These are phyloP conservation scores for Euphorbia pulcherrima DNA, from an alignment of 345 rosid genomes.

Conservation along the genomic window DNA sequence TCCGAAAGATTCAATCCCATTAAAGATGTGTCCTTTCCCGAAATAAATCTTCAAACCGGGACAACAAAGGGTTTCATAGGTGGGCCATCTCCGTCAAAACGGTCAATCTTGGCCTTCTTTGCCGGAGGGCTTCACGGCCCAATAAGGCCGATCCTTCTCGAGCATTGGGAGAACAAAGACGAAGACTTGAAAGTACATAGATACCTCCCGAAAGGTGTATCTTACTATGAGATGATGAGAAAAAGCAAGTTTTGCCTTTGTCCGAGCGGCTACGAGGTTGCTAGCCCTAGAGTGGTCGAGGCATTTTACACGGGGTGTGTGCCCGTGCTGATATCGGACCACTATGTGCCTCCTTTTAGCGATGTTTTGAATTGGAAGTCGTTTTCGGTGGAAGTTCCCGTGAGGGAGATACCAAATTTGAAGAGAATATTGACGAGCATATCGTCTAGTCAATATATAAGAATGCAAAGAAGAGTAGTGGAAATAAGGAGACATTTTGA, in stretches of 20 bases:
- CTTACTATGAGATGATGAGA: constrained; percentile 70
- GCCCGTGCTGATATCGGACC: constrained; percentile 75
- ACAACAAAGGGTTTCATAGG: constrained; percentile 54
- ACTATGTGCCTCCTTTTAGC: constrained; percentile 80
- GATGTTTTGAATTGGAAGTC: constrained; percentile 81
- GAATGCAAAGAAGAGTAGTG: constrained; percentile 73
- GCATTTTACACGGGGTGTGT: constrained; percentile 84
- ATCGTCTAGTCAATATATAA: constrained; percentile 69
- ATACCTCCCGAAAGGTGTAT: constrained; percentile 67
- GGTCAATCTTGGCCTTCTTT: constrained; percentile 79
- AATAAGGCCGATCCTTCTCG: constrained; percentile 67
- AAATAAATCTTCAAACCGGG: constrained; percentile 67
- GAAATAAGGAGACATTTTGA: constrained; percentile 72
- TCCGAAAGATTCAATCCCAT: constrained; percentile 74
- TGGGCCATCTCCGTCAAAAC: constrained; percentile 71
- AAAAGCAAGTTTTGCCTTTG: constrained; percentile 79
- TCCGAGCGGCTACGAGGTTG: constrained; percentile 94
- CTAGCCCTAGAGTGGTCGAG: constrained; percentile 80
- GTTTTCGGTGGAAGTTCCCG: constrained; percentile 62
- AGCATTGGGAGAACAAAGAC: constrained; percentile 84
- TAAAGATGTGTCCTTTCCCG: constrained; percentile 81
- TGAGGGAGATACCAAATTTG: constrained; percentile 64
- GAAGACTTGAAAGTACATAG: constrained; percentile 55
- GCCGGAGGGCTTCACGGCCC: constrained; percentile 97
- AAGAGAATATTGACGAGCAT: constrained; percentile 54